Conservation (phyloP, 2,329 filamentous ascomycete genomes). For the Pyricularia sp. region DNA sequence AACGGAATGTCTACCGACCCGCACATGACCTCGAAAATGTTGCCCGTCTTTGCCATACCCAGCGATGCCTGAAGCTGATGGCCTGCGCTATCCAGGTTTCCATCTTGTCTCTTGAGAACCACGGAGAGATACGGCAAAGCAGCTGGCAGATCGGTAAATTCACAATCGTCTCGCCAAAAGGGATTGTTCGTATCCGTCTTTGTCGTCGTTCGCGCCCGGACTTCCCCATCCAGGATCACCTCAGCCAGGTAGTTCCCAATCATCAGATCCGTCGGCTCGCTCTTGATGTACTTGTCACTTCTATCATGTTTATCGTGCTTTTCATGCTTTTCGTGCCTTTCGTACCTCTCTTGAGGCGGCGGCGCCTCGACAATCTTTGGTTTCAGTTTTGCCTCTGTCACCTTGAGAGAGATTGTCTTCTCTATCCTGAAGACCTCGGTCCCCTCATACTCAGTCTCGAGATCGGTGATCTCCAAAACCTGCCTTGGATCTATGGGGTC, state of each 20-base stretch:
- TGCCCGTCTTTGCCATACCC: constrained; percentile 30
- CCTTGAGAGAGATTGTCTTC: constrained; percentile 47
- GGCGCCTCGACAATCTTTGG: constrained; percentile 14
- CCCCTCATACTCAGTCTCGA: constrained; percentile 28
- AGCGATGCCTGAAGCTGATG: constrained; percentile 33
- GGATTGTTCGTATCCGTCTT: constrained; percentile 64
- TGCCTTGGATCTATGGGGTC: constrained; percentile 33
- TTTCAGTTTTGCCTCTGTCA: constrained; percentile 55
- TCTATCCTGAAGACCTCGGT: constrained; percentile 50
- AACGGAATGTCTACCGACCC: constrained; percentile 77
- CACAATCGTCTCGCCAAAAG: constrained; percentile 75
- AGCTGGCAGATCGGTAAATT: constrained; percentile 65
- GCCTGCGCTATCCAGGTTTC: constrained; percentile 34
- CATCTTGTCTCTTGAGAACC: constrained; percentile 58
- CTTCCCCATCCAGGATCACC: constrained; percentile 70
- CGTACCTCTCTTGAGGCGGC: constrained; percentile 11
- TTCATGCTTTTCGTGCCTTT: constrained; percentile 18
- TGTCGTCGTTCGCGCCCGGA: constrained; percentile 64
- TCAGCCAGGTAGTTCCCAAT: constrained; percentile 70
- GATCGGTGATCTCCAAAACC: constrained; percentile 31
- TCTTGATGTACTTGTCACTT: not conserved
- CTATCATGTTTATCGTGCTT: constrained; percentile 19
- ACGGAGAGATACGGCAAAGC: constrained; percentile 60
- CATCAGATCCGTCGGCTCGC: constrained; percentile 27
- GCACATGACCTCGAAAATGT: constrained; percentile 42